Evolutionary conservation across 2,329 filamentous ascomycete species (phyloP).

Genomic region (Fusarium nurragi): DNA sequence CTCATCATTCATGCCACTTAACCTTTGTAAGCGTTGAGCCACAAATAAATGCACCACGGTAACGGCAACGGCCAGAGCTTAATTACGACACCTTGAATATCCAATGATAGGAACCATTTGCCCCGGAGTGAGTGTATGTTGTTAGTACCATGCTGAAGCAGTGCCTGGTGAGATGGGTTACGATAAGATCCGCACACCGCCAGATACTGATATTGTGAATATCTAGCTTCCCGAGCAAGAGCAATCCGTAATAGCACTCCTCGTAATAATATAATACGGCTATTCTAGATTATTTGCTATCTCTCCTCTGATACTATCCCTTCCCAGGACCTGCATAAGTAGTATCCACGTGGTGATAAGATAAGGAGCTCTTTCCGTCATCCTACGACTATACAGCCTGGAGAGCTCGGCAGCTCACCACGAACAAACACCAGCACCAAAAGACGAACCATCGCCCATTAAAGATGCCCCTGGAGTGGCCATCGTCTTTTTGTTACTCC

Average conservation of each 20-base stretch:
- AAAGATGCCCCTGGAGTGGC: constrained; percentile 39
- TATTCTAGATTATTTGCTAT: neutral
- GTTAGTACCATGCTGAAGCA: neutral
- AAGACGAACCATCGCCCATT: neutral
- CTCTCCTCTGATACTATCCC: neutral
- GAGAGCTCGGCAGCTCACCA: constrained; percentile 20
- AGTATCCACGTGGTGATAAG: constrained; percentile 47
- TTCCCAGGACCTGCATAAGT: neutral
- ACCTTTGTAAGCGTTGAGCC: constrained; percentile 11
- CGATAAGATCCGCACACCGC: neutral
- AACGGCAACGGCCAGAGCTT: neutral
- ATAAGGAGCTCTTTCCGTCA: constrained; percentile 43
- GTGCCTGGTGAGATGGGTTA: neutral
- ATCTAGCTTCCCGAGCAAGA: neutral
- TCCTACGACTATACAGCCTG: constrained; percentile 17
- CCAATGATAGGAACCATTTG: neutral
- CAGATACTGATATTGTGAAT: neutral
- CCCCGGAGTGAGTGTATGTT: neutral
- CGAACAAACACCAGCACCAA: constrained; percentile 3
- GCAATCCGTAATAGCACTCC: neutral
- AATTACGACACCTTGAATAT: neutral
- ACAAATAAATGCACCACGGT: neutral
- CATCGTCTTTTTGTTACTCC: constrained; percentile 23
- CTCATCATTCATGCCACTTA: neutral
- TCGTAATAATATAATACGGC: neutral